These are phyloP conservation scores for Cnidoscolus chayamansa DNA, from an alignment of 441 rosid genomes.

Conservation along the genomic window DNA sequence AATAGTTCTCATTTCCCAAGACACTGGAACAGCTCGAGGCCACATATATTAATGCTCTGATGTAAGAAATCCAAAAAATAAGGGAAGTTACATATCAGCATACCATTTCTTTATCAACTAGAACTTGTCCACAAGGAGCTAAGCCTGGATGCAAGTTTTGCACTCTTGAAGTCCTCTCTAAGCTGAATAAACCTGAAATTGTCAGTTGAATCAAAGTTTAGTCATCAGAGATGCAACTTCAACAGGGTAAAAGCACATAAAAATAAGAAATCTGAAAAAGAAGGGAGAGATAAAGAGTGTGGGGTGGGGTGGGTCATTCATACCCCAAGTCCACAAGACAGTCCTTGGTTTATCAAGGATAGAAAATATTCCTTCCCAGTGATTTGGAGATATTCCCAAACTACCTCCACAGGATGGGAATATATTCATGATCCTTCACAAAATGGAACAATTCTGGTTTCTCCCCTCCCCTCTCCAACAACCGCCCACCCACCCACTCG, in stretches of 20 bases:
- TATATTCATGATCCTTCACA: background rate
- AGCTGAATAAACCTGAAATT: conserved; percentile 85
- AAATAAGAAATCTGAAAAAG: background rate
- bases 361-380: background rate
- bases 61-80: conserved; percentile 16
- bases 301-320: background rate
- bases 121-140: conserved; percentile 80
- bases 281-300: background rate
- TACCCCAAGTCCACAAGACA: background rate
- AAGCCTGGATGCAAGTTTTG: conserved; percentile 82
- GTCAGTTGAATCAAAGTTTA: conserved; percentile 9
- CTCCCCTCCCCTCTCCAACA: too few relatives aligned
- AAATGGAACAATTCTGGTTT: background rate
- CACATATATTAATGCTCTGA: conserved; percentile 8
- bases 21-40: conserved; percentile 5
- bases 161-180: conserved; percentile 92
- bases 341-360: background rate
- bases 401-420: conserved; percentile 4
- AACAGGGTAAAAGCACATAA: background rate
- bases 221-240: conserved; percentile 2
- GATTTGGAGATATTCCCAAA: background rate
- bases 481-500: background rate
- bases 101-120: conserved; percentile 35
- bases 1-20: background rate
- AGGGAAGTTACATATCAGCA: conserved; percentile 18